Base-by-base conservation (phyloP, 2,329 filamentous ascomycete genomes). In the Botryotinia narcissicola region DNA sequence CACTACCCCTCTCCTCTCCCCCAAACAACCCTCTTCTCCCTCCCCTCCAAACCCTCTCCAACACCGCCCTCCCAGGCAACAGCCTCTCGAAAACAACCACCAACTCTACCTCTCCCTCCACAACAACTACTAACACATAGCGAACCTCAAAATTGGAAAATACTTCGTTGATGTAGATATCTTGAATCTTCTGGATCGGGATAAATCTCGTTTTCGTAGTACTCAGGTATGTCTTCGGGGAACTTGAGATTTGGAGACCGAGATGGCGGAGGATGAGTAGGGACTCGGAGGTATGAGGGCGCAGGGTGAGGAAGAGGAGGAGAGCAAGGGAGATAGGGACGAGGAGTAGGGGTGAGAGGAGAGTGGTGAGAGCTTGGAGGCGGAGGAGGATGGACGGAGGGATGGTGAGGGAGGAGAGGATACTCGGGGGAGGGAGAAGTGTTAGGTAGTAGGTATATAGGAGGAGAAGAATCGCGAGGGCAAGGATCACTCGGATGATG, bases 51-150 rank as follows among this genome's bases (percentile, higher is more conserved):
- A 98, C 95, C 77, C 90, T 88, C 84, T 98, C 94, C 42, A 98
- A 86, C 72, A 97, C 91, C 67, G 85, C 86, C 73, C 93, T 85
- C 73, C 89, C 84, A 0, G 96, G 96, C 75, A 98, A 81, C 76
- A 97, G 83, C 73, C 87, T 88, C 4, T 95, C 95, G 81, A 99
- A 99, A 4, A 98, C 94, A n/a, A 99, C 95, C 0, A 98, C 93
- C 7, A 97, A 88, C 77, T 96, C 91, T 71, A 91, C 88, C 83
- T 98, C 95, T 3, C 91, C 94, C 78, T 97, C 92, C 29, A 98
- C 94, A 71, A 98, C 92, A 44, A 98, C 93, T 7, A 93, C 90
- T 14, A 99, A 84, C 80, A 97, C 98, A 80, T 95, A 97, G 59
- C 91, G 86, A 51, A 98, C 94, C 83, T 95, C 93, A 80, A 98